Evolutionary conservation across 2,329 filamentous ascomycete species (phyloP), one percentile per base, ranked within the genome.

Genomic region (Xylariaceae sp.): DNA sequence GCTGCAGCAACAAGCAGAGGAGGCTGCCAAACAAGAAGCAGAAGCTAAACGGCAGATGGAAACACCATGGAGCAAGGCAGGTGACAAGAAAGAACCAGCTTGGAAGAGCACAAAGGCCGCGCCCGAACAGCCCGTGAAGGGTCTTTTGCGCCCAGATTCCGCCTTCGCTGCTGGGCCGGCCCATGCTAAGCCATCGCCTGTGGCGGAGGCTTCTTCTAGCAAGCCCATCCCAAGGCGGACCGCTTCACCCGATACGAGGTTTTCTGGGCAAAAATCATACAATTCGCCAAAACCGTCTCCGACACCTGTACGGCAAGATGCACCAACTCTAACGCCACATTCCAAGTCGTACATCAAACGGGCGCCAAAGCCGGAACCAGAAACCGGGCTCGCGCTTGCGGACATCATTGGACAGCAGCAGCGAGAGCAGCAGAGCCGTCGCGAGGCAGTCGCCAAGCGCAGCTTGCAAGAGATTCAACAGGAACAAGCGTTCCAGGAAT

Each of bases 401-500:
- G 88, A 95, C 50, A 98, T 98, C 41, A 83, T 97, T 11, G 81
- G 81, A 6, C 81, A 94, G 55, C 88, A 98, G 63, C 79, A 83
- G 59, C 78, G 78, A 7, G 89, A 96, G 59, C 92, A 94, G 56
- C 79, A 88, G 41, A 76, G 78, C 13, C 81, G 94, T 44, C 83
- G 79, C 37, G 89, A 95, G 58, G 87, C 88, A 1, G 81, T 81
- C 9, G 86, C 88, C 2, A 96, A 94, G 64, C 77, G 90, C 40
- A 92, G 86, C 47, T 67, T 98, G 19, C 82, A 94, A 56, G 92
- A 97, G 47, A 98, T 98, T 43, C 92, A 98, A 60, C 81, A 92
- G 50, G 92, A 98, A 63, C 92, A 98, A 58, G 88, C 88, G 36
- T 98, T 98, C 59, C 87, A 96, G 59, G 82, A 94, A 59, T 95